Evolutionary conservation across 2,329 filamentous ascomycete species (phyloP), one percentile per base, ranked within the genome.

Genomic region (Monilinia laxa): DNA sequence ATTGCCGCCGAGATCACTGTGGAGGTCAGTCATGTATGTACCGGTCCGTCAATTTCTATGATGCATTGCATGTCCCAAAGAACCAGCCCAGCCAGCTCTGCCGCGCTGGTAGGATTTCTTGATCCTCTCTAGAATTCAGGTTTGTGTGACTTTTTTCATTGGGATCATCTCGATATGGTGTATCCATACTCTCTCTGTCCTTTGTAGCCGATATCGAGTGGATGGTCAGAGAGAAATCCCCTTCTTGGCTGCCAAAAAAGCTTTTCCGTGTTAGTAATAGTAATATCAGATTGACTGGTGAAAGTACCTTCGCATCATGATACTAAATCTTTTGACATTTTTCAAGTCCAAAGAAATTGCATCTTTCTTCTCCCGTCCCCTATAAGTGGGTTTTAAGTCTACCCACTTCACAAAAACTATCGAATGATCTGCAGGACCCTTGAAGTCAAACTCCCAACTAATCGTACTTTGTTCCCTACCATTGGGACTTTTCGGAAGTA

Each of bases 261-360:
- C 90, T 92, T 47, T 67, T 78, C 62, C 78, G 73, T 51, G 65
- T 58, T 59, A 67, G 68, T 31, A n/a, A 70, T 71, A 64, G 62
- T 52, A 42, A 55, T 59, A 59, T 40, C 31, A 63, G 18, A 18
- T 40, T 38, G 31, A 45, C 42, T 31, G 35, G 7, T n/a, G 11
- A 4, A 75, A 80, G 67, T 77, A 92, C 91, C 91, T 95, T 76
- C 92, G 81, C 82, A 90, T 90, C 91, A 95, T 93, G 68, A 95
- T 81, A 62, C 87, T 88, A 40, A 94, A 80, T 57, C 90, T 82
- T 78, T 85, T 89, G 51, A 95, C 80, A 54, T 80, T 80, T 58
- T 80, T 80, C 69, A 84, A 73, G 71, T 92, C 80, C 71, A 95
- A 76, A 6, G 83, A 81, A 66, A 81, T 76, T 0, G 85, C 85